Evolutionary conservation across 805 yeast species (phyloP).

Genomic region (Vanderwaltozyma verrucispora): DNA sequence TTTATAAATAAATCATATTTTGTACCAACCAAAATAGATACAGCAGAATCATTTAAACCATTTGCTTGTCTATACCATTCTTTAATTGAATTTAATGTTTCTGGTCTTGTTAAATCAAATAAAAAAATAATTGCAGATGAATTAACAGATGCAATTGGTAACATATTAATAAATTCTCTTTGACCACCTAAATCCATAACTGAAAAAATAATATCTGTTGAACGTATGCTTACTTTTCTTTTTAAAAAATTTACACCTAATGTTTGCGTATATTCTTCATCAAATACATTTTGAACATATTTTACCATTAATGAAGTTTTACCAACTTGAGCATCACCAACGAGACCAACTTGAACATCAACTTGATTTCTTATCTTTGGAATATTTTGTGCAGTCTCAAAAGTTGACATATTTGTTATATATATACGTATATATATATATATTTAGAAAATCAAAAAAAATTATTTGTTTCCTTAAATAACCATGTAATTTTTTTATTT

Average conservation of each 20-base stretch:
- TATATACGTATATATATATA: not conserved
- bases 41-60: conserved; percentile 81
- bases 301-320: conserved; percentile 95
- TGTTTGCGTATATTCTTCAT: conserved; percentile 87
- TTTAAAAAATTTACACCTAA: conserved; percentile 94
- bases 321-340: conserved; percentile 95
- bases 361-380: conserved; percentile 14
- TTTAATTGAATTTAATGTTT: conserved; percentile 76
- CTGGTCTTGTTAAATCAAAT: conserved; percentile 81
- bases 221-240: conserved; percentile 69
- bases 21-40: conserved; percentile 87
- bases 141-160: conserved; percentile 84
- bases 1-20: conserved; percentile 84
- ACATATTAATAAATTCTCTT: conserved; percentile 88
- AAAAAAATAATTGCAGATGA: conserved; percentile 85
- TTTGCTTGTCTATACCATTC: conserved; percentile 93
- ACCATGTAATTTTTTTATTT: too few relatives aligned
- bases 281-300: conserved; percentile 90
- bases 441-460: too few relatives aligned
- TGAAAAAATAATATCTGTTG: conserved; percentile 81
- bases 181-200: conserved; percentile 98
- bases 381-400: not conserved
- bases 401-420: not conserved
- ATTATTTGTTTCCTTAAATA: too few relatives aligned
- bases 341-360: conserved; percentile 69